phyloP scores from a whole-genome alignment of 1,284 basidiomycete genomes.

The Trichosporon inkin region DNA sequence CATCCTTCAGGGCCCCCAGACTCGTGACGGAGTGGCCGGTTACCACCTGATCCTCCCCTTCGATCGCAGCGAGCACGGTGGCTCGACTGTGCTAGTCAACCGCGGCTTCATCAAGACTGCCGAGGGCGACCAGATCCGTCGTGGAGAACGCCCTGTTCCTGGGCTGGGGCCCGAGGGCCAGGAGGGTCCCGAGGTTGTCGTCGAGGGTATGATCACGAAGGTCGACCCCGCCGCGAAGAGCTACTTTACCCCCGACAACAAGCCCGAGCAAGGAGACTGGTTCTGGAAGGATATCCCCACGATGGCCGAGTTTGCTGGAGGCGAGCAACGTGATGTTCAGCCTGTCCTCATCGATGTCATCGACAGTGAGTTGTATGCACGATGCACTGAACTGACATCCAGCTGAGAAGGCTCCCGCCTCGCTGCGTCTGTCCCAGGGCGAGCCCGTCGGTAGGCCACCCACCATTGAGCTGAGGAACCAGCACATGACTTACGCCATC shows the following conservation, averaged over 20 bases:
- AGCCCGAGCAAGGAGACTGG: constrained; percentile 76
- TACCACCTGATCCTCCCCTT: constrained; percentile 37
- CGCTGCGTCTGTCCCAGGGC: constrained; percentile 63
- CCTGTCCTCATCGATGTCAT: constrained; percentile 82
- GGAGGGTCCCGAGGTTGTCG: constrained; percentile 41
- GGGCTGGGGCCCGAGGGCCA: constrained; percentile 27
- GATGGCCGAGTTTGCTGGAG: constrained; percentile 76
- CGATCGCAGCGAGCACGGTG: constrained; percentile 25
- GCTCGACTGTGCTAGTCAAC: constrained; percentile 67
- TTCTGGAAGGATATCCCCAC: constrained; percentile 82
- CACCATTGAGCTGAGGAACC: constrained; percentile 84
- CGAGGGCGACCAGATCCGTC: constrained; percentile 41
- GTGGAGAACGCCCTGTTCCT: constrained; percentile 53
- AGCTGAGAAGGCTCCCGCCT: constrained; percentile 71
- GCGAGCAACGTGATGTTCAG: constrained; percentile 64
- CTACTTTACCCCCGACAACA: constrained; percentile 81
- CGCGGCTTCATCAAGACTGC: constrained; percentile 73
- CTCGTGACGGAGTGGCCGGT: constrained; percentile 70
- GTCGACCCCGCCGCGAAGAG: constrained; percentile 59
- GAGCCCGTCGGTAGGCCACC: constrained; percentile 80
- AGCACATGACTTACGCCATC: constrained; percentile 89
- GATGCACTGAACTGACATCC: constrained; percentile 43
- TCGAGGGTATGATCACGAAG: constrained; percentile 60
- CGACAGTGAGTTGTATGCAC: constrained; percentile 28
- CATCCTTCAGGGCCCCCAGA: constrained; percentile 79